Conservation (phyloP, 805 yeast species). For the Wickerhamomyces xylosicus region DNA sequence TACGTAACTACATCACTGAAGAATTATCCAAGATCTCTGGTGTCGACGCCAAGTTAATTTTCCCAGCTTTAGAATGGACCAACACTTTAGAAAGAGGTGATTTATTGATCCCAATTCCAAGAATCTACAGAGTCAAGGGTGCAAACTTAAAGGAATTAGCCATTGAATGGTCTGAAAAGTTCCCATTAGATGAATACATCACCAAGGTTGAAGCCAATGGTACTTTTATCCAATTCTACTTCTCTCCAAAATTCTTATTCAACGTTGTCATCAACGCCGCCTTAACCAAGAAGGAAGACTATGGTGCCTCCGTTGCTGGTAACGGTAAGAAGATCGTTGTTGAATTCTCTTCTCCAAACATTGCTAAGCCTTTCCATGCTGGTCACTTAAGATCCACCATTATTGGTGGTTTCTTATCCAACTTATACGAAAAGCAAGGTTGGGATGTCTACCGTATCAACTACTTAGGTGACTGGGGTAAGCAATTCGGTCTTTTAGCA, state of each 20-base stretch:
- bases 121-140: slow-evolving; percentile 70
- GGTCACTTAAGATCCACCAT: slow-evolving; percentile 97
- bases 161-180: slow-evolving; percentile 64
- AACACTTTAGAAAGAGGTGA: slow-evolving; percentile 85
- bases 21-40: slow-evolving; percentile 67
- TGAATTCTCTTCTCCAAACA: slow-evolving; percentile 96
- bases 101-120: slow-evolving; percentile 83
- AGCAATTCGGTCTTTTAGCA: slow-evolving; percentile 94
- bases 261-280: slow-evolving; percentile 62
- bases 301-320: slow-evolving; percentile 72
- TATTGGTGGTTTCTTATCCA: slow-evolving; percentile 91
- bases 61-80: slow-evolving; percentile 83
- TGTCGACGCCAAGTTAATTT: slow-evolving; percentile 60
- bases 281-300: slow-evolving; percentile 44
- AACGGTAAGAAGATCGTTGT: slow-evolving; percentile 59
- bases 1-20: slow-evolving; percentile 80
- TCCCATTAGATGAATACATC: slow-evolving; percentile 65
- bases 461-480: slow-evolving; percentile 99
- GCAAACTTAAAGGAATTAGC: slow-evolving; percentile 69
- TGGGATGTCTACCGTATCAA: slow-evolving; percentile 90
- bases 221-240: slow-evolving; percentile 84
- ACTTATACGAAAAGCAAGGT: slow-evolving; percentile 82
- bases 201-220: slow-evolving; percentile 74
- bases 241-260: slow-evolving; percentile 55
- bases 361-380: slow-evolving; percentile 99